Base-by-base conservation (phyloP, 2,329 filamentous ascomycete species). In the Cryoendolithus antarcticus region DNA sequence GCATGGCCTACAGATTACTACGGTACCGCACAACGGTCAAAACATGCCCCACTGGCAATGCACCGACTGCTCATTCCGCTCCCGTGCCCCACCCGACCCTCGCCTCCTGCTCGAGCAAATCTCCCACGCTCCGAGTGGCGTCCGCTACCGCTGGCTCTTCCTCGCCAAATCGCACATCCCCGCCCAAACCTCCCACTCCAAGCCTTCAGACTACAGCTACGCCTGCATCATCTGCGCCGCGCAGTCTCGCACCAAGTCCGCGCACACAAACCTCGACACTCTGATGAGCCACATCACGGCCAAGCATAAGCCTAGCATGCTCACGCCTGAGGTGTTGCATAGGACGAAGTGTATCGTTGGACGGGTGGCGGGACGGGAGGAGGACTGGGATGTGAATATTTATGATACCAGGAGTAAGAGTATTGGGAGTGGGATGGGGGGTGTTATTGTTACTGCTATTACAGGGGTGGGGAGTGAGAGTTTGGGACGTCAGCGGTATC, bases 221-320 rank as follows among this genome's bases (percentile, higher is more conserved):
- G 45, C 41, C 4, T 49, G 47, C 34, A 41, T 46, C 3, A 44
- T 49, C 29, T 48, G 47, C 15, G 42, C 47, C 6, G 47, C 47
- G 9, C 38, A 48, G n/a, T 44, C 44, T 2, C n/a, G 13, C 27
- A 8, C 10, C 30, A 44, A 30, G 15, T 43, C 40, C 30, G 39
- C 37, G 4, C 11, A 48, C 3, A 37, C 59, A 1, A 57, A 55
- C 35, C 55, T 62, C 9, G 59, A 58, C 41, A 59, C 55, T 35
- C 51, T 65, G 15, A 58, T 64, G 53, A 55, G 54, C 34, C 62
- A 65, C 45, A 48, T 65, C 7, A 46, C 52, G 1, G 40, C 54
- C 11, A 56, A 56, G 29, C 63, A 65, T 48, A 54, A 51, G 9
- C 44, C 51, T 8, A 21, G 52, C 51, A 28, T 47, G 45, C 29